A percentile compares a stretch with the other conserved stretches of the same genome.
Evolutionary conservation across 1,139 yeast species (phyloP).

Genomic region (Scheffersomyces parashehatae): DNA sequence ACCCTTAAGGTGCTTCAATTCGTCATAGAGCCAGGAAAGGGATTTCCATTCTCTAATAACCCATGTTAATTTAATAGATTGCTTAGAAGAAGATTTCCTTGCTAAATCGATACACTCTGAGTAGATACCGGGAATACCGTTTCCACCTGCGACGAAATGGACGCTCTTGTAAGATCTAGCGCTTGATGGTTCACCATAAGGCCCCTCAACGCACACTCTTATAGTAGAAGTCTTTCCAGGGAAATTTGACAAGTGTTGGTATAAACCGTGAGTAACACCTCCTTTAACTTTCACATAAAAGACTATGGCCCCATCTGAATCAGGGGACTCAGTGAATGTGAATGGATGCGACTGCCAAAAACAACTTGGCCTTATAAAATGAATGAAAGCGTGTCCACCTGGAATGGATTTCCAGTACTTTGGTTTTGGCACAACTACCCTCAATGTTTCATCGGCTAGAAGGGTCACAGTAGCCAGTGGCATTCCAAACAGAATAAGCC

Average conservation of each 20-base stretch:
- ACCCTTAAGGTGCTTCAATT: constrained; percentile 25
- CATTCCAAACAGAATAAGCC: constrained; percentile 17
- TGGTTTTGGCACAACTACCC: constrained; percentile 17
- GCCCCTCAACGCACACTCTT: constrained; percentile 43
- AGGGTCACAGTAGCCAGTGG: constrained; percentile 15
- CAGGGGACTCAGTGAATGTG: constrained; percentile 30
- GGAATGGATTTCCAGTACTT: constrained; percentile 18
- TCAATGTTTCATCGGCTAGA: constrained; percentile 17
- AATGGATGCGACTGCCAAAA: constrained; percentile 51
- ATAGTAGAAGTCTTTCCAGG: constrained; percentile 27
- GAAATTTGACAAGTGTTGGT: constrained; percentile 26
- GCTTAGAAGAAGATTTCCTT: constrained; percentile 15
- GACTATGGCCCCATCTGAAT: constrained; percentile 21
- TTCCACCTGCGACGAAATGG: constrained; percentile 43
- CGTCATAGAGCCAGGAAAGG: constrained; percentile 36
- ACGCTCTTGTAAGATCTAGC: constrained; percentile 33
- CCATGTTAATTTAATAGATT: constrained; percentile 34
- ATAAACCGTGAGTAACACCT: constrained; percentile 37
- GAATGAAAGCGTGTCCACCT: constrained; percentile 22
- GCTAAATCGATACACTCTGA: constrained; percentile 36
- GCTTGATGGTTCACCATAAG: constrained; percentile 38
- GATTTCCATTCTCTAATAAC: constrained; percentile 34
- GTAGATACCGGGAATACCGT: constrained; percentile 45
- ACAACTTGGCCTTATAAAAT: constrained; percentile 21
- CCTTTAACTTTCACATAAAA: constrained; percentile 38